A percentile compares a stretch with the other conserved stretches of the same genome.
These are phyloP conservation scores for Lipomyces mesembrius DNA, from an alignment of 805 yeast genomes.

Conservation along the genomic window DNA sequence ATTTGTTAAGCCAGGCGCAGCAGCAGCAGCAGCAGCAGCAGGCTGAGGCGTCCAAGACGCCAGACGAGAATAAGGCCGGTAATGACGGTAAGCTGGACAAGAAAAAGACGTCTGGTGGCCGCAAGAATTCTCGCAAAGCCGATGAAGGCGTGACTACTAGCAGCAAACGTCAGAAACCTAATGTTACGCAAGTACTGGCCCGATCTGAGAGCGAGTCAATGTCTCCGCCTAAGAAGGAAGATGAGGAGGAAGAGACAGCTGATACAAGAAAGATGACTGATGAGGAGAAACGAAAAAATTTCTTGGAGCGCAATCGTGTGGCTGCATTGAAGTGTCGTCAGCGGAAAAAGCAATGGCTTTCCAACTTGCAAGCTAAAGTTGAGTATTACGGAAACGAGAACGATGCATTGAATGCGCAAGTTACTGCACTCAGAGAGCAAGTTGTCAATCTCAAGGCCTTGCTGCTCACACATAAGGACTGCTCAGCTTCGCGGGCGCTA, in stretches of 20 bases:
- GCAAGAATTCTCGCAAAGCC: slow-evolving; percentile 12
- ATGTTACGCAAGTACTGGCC: neutral
- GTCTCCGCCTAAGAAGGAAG: slow-evolving; percentile 13
- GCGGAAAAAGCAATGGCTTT: slow-evolving; percentile 86
- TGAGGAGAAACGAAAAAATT: slow-evolving; percentile 77
- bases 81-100: slow-evolving; percentile 3
- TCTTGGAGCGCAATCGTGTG: slow-evolving; percentile 85
- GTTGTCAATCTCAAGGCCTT: slow-evolving; percentile 56
- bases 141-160: slow-evolving; percentile 3
- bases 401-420: slow-evolving; percentile 63
- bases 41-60: slow-evolving; percentile 31
- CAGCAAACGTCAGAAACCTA: slow-evolving; percentile 10
- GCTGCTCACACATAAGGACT: slow-evolving; percentile 57
- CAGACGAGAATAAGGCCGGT: slow-evolving; percentile 21
- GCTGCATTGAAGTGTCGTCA: slow-evolving; percentile 97
- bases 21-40: slow-evolving; percentile 37
- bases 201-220: slow-evolving; percentile 5
- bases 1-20: slow-evolving; percentile 43
- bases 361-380: slow-evolving; percentile 79
- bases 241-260: slow-evolving; percentile 7
- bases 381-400: slow-evolving; percentile 72
- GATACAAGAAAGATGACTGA: slow-evolving; percentile 51
- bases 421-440: slow-evolving; percentile 63
- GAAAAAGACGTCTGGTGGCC: slow-evolving; percentile 11
- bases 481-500: slow-evolving; percentile 38